Conservation (phyloP, 768 basidiomycete genomes). For the Leucogyrophana mollusca region DNA sequence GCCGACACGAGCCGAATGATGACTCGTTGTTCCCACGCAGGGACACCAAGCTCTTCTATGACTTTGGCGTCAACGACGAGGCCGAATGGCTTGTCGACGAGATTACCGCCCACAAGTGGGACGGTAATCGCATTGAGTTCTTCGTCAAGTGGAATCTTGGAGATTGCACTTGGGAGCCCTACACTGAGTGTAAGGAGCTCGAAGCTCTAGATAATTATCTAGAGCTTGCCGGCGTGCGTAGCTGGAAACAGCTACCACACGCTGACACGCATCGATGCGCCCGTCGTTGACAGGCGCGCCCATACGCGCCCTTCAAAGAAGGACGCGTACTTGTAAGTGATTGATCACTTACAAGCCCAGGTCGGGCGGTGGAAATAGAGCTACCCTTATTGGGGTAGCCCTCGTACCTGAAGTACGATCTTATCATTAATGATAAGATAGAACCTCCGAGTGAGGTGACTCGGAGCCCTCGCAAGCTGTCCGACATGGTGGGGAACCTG, state of each 20-base stretch:
- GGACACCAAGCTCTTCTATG: slow-evolving; percentile 26
- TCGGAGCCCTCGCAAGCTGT: no score
- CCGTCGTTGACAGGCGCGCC: no score
- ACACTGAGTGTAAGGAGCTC: slow-evolving; percentile 19
- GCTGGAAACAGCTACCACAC: neutral
- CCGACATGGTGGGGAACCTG: no score
- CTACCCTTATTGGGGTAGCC: no score
- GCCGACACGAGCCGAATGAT: slow-evolving; percentile 28
- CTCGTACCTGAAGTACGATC: no score
- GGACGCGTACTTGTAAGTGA: no score
- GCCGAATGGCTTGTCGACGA: slow-evolving; percentile 31
- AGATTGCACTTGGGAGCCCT: slow-evolving; percentile 33
- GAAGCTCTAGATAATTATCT: slow-evolving; percentile 30
- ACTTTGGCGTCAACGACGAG: slow-evolving; percentile 35
- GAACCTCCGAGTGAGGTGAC: no score
- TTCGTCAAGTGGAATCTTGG: slow-evolving; percentile 30
- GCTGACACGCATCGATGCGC: no score
- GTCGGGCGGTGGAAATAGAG: no score
- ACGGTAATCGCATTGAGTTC: slow-evolving; percentile 15
- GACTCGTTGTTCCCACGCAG: slow-evolving; percentile 34
- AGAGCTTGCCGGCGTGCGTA: slow-evolving; percentile 17
- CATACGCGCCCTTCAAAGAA: no score
- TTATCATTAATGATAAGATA: no score
- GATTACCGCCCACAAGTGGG: slow-evolving; percentile 25
- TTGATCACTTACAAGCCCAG: no score